Base-by-base conservation (phyloP, 352 stramenopile species). In the Detonula confervacea region DNA sequence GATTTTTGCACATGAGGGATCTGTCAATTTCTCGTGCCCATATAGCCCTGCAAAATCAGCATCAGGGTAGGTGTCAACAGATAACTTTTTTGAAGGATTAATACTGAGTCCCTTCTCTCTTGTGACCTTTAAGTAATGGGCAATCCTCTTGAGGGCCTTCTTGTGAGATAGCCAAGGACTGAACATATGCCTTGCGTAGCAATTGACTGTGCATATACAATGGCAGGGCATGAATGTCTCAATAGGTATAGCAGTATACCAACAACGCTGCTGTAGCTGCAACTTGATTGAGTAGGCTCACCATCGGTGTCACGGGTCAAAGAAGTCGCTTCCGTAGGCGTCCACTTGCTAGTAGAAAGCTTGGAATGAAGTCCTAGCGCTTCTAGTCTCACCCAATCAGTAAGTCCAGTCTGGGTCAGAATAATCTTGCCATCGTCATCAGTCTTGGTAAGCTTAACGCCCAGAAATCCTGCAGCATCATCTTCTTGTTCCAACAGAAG, bases 171-270 rank as follows among this genome's bases (percentile, higher is more conserved):
- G 30, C 24, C 25, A 52, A 35, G 56, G 56, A 49, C 30, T 22
- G 22, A 65, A 65, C 56, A 65, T 65, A 20, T 49, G 51, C 8
- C 56, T 14, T 4, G 56, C 56, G 2, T 1, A 12, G 4, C 30
- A 44, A 35, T 42, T 49, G 16, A 65, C 56, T 49, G 27, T 49
- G 27, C 30, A 22, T 65, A 90, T 0, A 56, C 29, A 25, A 80
- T 76, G 39, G 86, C 80, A 44, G 81, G 81, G 7, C 81, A 49
- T 27, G 75, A 65, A 22, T 89, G 74, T 22, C 51, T 59, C n/a
- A 46, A 55, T 1, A 90, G 64, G 64, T 90, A 88, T 33, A 78
- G 44, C 1, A 88, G 49, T 80, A 88, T 88, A 22, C 84, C 80
- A 29, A 90, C 56, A 35, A 87, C 73, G 39, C 77, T 87, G 12